Base-by-base conservation (phyloP, 2,329 filamentous ascomycete species). In the Verticillium tricorpus region DNA sequence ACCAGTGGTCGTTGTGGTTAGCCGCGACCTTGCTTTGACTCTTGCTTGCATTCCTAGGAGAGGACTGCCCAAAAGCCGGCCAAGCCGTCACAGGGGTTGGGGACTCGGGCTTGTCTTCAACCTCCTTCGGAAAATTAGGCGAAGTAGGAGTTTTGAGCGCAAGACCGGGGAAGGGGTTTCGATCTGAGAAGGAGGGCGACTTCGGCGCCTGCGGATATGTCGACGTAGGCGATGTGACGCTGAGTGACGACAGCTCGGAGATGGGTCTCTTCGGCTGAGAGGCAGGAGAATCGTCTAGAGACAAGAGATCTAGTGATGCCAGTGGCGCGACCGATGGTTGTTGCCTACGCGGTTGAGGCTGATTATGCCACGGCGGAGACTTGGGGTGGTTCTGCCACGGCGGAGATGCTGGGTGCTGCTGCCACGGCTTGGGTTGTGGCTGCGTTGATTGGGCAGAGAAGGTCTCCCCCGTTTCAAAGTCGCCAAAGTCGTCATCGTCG, bases 401-500 rank as follows among this genome's bases (percentile, higher is more conserved):
- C 37, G 54, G 25, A 60, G 61, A 60, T 11, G 64, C 57, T 34
- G 60, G 58, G 55, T 45, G 70, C 66, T 25, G 69, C 60, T 56
- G 64, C 64, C 35, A 71, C 65, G 63, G 61, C 9, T 63, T 62
- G 35, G 67, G 35, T 17, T 22, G 45, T 19, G n/a, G 45, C 19
- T 52, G 45, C 19, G 45, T 22, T 25, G 45, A 11, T 3, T 52
- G n/a, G n/a, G 45, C 25, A 45, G 50, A 34, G 58, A 64, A 25
- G 61, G 67, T 35, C 65, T 63, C 57, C 65, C 62, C 80, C 22
- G 78, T 80, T 70, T 87, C 84, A 67, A 88, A 88, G 57, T 87
- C 85, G 15, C 85, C 86, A 74, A 87, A 87, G 37, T 85, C 82
- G 35, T 83, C 73, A 9, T 76, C 70, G n/a, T 77, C 73, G 8